Evolutionary conservation across 306 rosid genomes (phyloP).

Genomic region (Herpetospermum pedunculosum): DNA sequence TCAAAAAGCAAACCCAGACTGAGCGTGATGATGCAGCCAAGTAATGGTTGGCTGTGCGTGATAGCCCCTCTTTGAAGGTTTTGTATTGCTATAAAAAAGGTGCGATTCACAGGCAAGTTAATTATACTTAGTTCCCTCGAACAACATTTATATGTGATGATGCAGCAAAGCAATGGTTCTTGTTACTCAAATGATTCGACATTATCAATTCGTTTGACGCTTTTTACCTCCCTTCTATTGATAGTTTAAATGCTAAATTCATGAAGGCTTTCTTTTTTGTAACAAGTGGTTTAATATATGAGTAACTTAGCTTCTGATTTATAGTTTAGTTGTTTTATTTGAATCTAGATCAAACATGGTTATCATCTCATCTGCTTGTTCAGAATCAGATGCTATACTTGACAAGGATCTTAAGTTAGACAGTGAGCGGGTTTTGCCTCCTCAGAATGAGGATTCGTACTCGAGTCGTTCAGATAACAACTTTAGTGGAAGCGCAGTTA

Average conservation of each 20-base stretch:
- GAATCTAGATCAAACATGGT: not conserved
- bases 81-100: not conserved
- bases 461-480: conserved; percentile 15
- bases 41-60: not conserved
- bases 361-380: conserved; percentile 13
- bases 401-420: conserved; percentile 26
- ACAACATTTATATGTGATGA: not conserved
- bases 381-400: conserved; percentile 24
- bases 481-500: conserved; percentile 41
- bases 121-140: not conserved
- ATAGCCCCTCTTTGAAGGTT: not conserved
- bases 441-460: conserved; percentile 28
- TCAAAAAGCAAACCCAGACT: not conserved
- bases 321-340: conserved; percentile 9
- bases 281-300: not conserved
- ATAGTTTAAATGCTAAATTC: not conserved
- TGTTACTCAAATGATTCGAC: not conserved
- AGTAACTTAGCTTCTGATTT: not conserved
- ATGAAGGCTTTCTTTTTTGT: not conserved
- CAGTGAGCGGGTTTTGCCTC: conserved; percentile 22
- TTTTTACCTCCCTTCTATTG: not conserved
- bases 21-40: not conserved
- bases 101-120: not conserved
- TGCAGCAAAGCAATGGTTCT: not conserved
- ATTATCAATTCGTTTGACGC: not conserved